Evolutionary conservation across 192 early-diverging fungal species (phyloP).

Genomic region (Coemansia sp.): DNA sequence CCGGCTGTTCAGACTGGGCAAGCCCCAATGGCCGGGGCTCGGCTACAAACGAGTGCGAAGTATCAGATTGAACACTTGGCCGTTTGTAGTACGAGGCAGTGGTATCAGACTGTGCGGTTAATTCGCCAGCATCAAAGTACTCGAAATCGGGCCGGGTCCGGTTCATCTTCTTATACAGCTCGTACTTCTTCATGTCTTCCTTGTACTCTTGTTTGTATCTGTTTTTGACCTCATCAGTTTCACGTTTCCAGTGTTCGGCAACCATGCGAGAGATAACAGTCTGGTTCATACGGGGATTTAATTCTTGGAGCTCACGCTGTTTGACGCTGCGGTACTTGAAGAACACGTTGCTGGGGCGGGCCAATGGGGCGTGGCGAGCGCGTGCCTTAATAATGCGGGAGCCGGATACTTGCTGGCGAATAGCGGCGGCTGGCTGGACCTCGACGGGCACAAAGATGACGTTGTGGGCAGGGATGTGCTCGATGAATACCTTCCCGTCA

Average conservation of each 20-base stretch:
- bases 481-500: slow-evolving; percentile 44
- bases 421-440: slow-evolving; percentile 3
- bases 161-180: slow-evolving; percentile 35
- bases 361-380: background rate
- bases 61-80: background rate
- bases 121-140: slow-evolving; percentile 10
- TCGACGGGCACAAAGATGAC: slow-evolving; percentile 36
- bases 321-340: slow-evolving; percentile 57
- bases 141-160: slow-evolving; percentile 8
- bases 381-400: slow-evolving; percentile 26
- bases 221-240: slow-evolving; percentile 45
- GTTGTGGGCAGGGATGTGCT: slow-evolving; percentile 46
- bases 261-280: slow-evolving; percentile 55
- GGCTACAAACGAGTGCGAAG: background rate
- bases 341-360: slow-evolving; percentile 55
- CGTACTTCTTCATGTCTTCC: slow-evolving; percentile 50
- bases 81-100: background rate
- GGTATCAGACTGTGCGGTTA: slow-evolving; percentile 3
- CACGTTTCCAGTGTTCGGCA: slow-evolving; percentile 54
- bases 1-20: background rate
- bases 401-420: slow-evolving; percentile 8
- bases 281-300: slow-evolving; percentile 52
- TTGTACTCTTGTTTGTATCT: slow-evolving; percentile 40
- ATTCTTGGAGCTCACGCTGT: slow-evolving; percentile 34
- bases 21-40: background rate